Conservation (phyloP, 2,329 filamentous ascomycete species). For the Exserohilum turcica region DNA sequence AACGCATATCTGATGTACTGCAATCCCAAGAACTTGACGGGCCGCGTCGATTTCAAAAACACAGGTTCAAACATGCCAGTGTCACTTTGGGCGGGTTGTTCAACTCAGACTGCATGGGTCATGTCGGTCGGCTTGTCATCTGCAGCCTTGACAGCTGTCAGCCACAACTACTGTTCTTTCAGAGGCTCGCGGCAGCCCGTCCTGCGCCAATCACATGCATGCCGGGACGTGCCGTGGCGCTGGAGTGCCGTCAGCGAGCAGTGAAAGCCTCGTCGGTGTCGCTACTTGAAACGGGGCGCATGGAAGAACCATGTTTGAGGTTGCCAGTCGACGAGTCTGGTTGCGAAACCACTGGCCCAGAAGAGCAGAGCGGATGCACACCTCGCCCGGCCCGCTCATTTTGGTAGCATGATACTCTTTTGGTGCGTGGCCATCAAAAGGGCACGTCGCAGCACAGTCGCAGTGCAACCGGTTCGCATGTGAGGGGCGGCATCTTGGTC, state of each 20-base stretch:
- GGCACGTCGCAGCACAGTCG: background rate
- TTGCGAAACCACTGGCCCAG: no score
- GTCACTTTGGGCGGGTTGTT: background rate
- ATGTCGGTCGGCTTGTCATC: background rate
- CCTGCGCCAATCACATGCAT: background rate
- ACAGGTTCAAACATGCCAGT: constrained; percentile 2
- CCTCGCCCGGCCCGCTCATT: background rate
- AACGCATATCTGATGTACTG: no score
- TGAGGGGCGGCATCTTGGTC: background rate
- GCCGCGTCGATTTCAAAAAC: background rate
- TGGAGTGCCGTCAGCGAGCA: background rate
- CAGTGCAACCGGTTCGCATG: background rate
- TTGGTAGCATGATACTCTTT: background rate
- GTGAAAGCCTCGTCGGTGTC: background rate
- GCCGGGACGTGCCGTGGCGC: background rate
- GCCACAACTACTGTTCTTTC: background rate
- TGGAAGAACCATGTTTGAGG: background rate
- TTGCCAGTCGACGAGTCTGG: background rate
- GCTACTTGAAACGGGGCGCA: background rate
- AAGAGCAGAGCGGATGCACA: background rate
- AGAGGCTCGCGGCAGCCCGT: background rate
- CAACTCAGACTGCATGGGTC: no score
- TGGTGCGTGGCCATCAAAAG: background rate
- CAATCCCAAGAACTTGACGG: no score
- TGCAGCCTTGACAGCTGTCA: background rate